phyloP scores from a whole-genome alignment of 2,329 filamentous ascomycete genomes.

The Aspergillus sp. region DNA sequence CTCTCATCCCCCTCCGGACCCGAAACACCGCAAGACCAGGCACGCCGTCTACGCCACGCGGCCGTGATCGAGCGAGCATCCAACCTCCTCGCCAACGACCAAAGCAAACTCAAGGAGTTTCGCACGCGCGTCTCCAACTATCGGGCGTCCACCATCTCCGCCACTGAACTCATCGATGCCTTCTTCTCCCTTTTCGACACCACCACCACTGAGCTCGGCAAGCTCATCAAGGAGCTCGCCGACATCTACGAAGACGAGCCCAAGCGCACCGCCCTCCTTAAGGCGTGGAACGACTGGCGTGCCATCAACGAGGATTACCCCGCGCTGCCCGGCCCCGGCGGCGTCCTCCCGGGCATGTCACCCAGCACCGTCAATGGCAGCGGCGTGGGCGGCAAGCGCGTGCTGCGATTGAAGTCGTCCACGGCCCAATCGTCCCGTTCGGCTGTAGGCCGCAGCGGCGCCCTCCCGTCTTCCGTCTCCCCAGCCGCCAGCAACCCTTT shows the following conservation, averaged over 20 bases:
- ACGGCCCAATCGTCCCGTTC: constrained; percentile 66
- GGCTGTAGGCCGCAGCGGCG: constrained; percentile 58
- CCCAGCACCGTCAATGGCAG: constrained; percentile 48
- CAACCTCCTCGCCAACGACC: constrained; percentile 75
- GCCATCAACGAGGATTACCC: constrained; percentile 96
- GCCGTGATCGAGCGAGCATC: constrained; percentile 83
- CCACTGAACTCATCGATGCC: constrained; percentile 75
- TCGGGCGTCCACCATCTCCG: constrained; percentile 65
- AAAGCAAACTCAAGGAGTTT: constrained; percentile 72
- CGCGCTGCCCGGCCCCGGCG: constrained; percentile 72
- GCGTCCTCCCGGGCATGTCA: constrained; percentile 58
- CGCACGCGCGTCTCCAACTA: constrained; percentile 76
- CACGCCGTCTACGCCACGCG: constrained; percentile 73
- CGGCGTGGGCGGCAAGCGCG: constrained; percentile 58
- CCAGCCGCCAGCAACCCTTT: constrained; percentile 17
- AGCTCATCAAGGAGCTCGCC: constrained; percentile 83
- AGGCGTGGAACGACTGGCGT: constrained; percentile 92
- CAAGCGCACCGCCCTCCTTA: constrained; percentile 71
- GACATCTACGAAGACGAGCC: constrained; percentile 83
- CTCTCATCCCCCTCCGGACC: constrained; percentile 40
- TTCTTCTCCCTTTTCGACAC: constrained; percentile 87
- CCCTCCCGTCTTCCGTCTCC: constrained; percentile 41
- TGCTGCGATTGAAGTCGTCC: constrained; percentile 67
- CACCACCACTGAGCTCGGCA: constrained; percentile 76
- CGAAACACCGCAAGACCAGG: constrained; percentile 73